Base-by-base conservation (phyloP, 2,329 filamentous ascomycete genomes). In the Hypoxylon sp. region DNA sequence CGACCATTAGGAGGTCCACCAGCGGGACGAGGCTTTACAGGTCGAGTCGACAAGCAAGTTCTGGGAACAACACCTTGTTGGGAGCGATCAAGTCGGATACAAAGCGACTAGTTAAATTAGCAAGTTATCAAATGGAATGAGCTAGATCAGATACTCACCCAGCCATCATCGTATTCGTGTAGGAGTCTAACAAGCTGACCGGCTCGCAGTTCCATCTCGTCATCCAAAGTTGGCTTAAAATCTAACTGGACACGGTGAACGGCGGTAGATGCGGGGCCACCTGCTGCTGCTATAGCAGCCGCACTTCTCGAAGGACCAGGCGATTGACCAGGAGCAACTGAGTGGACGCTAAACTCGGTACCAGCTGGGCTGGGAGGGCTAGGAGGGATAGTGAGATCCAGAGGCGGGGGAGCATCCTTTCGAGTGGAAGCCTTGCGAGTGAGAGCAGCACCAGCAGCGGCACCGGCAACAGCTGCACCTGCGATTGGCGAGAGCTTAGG, bases 111-210 rank as follows among this genome's bases (percentile, higher is more conserved):
- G 5, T 57, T 65, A 21, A 59, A 50, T 64, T 74, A 74, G 75
- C 81, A 66, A 78, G 66, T 58, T 63, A 43, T 28, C 13, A 49
- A 21, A 9, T 7, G 25, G 21, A 34, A 46, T 28, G 43, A 17
- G 34, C 53, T 41, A 10, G 14, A 51, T 46, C 32, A 19, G 56
- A 28, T 60, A 86, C 92, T 87, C 87, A 95, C 93, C 96, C 96
- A 99, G 75, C 96, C 96, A 81, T 99, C 96, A 77, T 99, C 96
- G 75, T 98, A 99, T 81, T 97, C 94, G 77, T 98, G 95, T 57
- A 98, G 85, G 70, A 99, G 84, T 70, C 95, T 89, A 55, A 98
- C 93, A 52, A 99, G 85, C 69, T 97, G 90, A 57, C 96, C 96
- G 63, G 91, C 88, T 69, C 84, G 87, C 48, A 99, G 86, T 69